phyloP scores from a whole-genome alignment of 2,329 filamentous ascomycete genomes.

The Hawksworthiomyces lignivorus region DNA sequence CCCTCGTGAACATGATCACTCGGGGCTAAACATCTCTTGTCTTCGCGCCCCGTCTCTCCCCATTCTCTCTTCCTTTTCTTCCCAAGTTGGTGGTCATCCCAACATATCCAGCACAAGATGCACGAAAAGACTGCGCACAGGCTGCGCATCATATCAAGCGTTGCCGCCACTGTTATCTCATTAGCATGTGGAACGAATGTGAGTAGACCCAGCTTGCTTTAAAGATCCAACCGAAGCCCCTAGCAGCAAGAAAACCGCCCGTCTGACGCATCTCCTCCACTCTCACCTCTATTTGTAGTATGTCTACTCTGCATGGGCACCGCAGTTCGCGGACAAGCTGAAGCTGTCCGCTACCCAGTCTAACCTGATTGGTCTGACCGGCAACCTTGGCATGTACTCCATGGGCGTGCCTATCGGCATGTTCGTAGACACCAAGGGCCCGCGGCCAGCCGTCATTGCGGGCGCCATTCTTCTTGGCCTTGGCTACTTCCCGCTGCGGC shows the following conservation, averaged over 20 bases:
- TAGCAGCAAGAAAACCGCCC: too few relatives aligned
- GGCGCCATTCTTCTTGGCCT: constrained; percentile 64
- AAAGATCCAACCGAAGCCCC: too few relatives aligned
- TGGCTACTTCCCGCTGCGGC: constrained; percentile 81
- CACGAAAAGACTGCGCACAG: constrained; percentile 18
- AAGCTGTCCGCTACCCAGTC: constrained; percentile 85
- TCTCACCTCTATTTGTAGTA: constrained; percentile 51
- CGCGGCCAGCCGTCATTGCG: constrained; percentile 67
- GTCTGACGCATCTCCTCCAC: too few relatives aligned
- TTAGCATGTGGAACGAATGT: constrained; percentile 92
- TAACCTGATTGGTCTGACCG: constrained; percentile 80
- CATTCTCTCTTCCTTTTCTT: background rate
- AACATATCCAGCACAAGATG: constrained; percentile 7
- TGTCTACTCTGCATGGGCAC: constrained; percentile 96
- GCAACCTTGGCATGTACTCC: constrained; percentile 91
- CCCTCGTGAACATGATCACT: background rate
- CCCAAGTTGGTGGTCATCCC: background rate
- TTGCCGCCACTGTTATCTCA: constrained; percentile 76
- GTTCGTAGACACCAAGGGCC: constrained; percentile 75
- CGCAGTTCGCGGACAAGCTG: constrained; percentile 83
- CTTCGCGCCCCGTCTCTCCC: background rate
- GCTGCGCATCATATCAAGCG: constrained; percentile 71
- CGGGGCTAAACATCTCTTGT: background rate
- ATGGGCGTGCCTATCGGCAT: constrained; percentile 84
- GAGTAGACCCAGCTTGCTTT: too few relatives aligned